A percentile compares a stretch with the other conserved stretches of the same genome.
Conservation (phyloP, 2,329 filamentous ascomycete species). For the Hymenoscyphus fructigenus region DNA sequence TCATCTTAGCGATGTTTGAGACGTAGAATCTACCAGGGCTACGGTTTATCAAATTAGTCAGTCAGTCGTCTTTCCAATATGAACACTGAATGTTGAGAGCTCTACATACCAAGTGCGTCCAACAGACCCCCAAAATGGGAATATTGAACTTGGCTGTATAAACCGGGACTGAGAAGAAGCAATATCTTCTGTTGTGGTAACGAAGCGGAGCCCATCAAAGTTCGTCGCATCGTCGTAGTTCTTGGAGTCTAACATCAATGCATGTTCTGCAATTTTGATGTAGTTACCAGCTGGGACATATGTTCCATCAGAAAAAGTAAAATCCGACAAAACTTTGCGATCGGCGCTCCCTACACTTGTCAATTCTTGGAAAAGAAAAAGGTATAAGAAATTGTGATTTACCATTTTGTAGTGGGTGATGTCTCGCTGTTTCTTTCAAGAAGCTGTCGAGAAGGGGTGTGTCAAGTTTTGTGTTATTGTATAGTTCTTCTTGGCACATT, state of each 20-base stretch:
- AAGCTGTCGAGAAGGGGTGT: constrained; percentile 9
- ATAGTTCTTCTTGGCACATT: neutral
- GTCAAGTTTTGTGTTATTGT: neutral
- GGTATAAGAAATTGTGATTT: neutral
- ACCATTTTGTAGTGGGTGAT: neutral
- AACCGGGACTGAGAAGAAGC: neutral
- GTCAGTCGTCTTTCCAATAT: no score
- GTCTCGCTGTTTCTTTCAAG: constrained; percentile 4
- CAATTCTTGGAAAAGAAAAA: neutral
- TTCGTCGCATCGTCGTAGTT: neutral
- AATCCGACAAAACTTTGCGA: neutral
- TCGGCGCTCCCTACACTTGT: neutral
- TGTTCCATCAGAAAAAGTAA: constrained; percentile 3
- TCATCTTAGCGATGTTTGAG: no score
- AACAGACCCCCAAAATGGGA: no score
- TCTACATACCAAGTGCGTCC: no score
- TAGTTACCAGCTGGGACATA: constrained; percentile 3
- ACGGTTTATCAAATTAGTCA: no score
- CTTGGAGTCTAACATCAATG: neutral
- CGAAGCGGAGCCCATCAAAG: constrained; percentile 4
- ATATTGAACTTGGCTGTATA: neutral
- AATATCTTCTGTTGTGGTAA: neutral
- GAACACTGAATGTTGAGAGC: no score
- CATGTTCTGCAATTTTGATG: neutral
- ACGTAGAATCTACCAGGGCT: no score